A percentile compares a stretch with the other conserved stretches of the same genome.
Conservation (phyloP, 495 filamentous ascomycete genomes). For the Aspergillus avenaceus region DNA sequence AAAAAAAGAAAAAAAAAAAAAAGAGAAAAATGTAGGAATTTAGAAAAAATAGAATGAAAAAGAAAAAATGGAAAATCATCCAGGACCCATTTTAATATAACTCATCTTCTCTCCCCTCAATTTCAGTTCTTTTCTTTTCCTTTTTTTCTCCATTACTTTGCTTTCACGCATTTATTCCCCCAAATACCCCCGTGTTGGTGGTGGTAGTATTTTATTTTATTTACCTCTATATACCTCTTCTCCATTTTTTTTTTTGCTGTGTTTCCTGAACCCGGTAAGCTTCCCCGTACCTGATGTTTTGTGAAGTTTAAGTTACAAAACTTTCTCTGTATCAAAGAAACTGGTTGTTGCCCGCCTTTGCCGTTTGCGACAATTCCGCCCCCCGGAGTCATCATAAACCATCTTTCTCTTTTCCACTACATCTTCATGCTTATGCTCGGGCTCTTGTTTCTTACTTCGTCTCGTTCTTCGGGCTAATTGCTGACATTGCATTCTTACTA, state of each 20-base stretch:
- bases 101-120: constrained; percentile 5
- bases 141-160: constrained; percentile 5
- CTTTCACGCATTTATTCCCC: too few species aligned
- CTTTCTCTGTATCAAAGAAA: too few species aligned
- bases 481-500: background rate
- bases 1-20: background rate
- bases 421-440: background rate
- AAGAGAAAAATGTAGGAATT: background rate
- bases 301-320: too few species aligned
- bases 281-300: too few species aligned
- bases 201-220: too few species aligned
- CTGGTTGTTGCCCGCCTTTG: too few species aligned
- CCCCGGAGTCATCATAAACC: too few species aligned
- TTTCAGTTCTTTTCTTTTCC: constrained; percentile 1
- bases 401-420: background rate
- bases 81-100: background rate
- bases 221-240: background rate
- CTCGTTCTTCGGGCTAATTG: background rate
- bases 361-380: background rate
- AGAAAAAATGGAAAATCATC: background rate
- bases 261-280: background rate
- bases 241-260: background rate
- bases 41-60: background rate
- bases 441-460: background rate
- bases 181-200: too few species aligned